A percentile compares a stretch with the other conserved stretches of the same genome.
Conservation (phyloP, 2,329 filamentous ascomycete genomes). For the Fusarium graminum region DNA sequence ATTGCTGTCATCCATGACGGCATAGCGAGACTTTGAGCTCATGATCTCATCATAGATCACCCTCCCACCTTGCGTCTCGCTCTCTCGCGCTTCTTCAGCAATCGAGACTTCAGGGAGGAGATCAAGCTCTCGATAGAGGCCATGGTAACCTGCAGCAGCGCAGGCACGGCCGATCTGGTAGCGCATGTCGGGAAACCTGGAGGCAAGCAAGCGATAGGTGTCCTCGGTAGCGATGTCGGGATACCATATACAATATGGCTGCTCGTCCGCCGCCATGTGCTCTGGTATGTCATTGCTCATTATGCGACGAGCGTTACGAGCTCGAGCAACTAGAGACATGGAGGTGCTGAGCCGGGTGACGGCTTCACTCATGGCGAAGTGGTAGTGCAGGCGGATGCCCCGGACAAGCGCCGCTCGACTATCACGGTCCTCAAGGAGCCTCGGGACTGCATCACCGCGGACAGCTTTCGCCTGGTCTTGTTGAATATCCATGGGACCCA, state of each 20-base stretch:
- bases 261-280: neutral
- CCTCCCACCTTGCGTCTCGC: conserved; percentile 4
- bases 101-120: conserved; percentile 25
- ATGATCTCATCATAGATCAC: conserved; percentile 23
- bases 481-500: no score
- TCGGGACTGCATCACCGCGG: conserved; percentile 2
- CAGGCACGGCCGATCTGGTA: conserved; percentile 25
- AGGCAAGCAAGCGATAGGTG: conserved; percentile 6
- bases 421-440: neutral
- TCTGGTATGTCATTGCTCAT: conserved; percentile 25
- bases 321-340: neutral
- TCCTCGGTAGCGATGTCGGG: conserved; percentile 14
- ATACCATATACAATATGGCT: conserved; percentile 30
- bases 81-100: conserved; percentile 24
- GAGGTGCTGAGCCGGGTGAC: neutral
- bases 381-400: conserved; percentile 4
- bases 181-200: conserved; percentile 6
- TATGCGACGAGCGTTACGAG: conserved; percentile 23
- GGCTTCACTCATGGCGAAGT: conserved; percentile 12
- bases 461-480: neutral
- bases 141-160: conserved; percentile 15
- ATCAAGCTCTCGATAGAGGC: conserved; percentile 7
- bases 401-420: neutral
- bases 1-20: conserved; percentile 15
- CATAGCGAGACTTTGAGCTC: conserved; percentile 3